These are phyloP conservation scores for Aureobasidium zeae DNA, from an alignment of 2,329 filamentous ascomycete genomes.

Conservation along the genomic window DNA sequence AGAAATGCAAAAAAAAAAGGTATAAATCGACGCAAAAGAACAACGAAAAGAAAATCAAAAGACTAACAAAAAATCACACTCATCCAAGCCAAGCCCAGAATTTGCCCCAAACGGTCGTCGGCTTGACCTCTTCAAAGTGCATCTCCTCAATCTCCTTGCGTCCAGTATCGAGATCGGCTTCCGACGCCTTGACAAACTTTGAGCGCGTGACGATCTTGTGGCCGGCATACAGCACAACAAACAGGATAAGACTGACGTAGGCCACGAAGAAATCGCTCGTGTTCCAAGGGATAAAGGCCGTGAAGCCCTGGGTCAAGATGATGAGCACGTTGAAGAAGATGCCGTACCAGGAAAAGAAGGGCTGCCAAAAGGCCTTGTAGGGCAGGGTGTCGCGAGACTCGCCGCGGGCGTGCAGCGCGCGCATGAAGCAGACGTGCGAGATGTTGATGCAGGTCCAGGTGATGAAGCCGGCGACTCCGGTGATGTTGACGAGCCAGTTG, in stretches of 20 bases:
- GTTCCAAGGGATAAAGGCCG: slow-evolving; percentile 49
- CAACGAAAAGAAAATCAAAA: neutral
- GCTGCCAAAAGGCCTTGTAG: slow-evolving; percentile 60
- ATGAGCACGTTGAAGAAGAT: slow-evolving; percentile 50
- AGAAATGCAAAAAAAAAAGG: neutral
- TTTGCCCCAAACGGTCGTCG: slow-evolving; percentile 27
- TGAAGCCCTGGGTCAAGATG: slow-evolving; percentile 41
- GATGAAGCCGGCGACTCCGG: slow-evolving; percentile 44
- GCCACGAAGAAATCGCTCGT: slow-evolving; percentile 61
- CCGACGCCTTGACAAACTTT: slow-evolving; percentile 32
- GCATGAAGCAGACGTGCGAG: slow-evolving; percentile 57
- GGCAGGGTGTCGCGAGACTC: slow-evolving; percentile 58
- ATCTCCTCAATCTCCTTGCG: slow-evolving; percentile 30
- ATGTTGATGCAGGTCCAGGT: slow-evolving; percentile 68
- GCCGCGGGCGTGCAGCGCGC: slow-evolving; percentile 59
- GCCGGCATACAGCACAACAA: slow-evolving; percentile 57
- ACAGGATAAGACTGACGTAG: slow-evolving; percentile 64
- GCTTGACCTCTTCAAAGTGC: slow-evolving; percentile 26
- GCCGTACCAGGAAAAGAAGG: slow-evolving; percentile 53
- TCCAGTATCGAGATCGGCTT: slow-evolving; percentile 37
- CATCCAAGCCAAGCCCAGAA: slow-evolving; percentile 22
- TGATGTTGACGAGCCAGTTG: slow-evolving; percentile 60
- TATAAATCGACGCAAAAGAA: neutral
- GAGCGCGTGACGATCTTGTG: slow-evolving; percentile 58
- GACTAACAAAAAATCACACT: neutral